phyloP scores from a whole-genome alignment of 225 moss, liverwort and hornwort genomes.

The Marchantia paleacea region DNA sequence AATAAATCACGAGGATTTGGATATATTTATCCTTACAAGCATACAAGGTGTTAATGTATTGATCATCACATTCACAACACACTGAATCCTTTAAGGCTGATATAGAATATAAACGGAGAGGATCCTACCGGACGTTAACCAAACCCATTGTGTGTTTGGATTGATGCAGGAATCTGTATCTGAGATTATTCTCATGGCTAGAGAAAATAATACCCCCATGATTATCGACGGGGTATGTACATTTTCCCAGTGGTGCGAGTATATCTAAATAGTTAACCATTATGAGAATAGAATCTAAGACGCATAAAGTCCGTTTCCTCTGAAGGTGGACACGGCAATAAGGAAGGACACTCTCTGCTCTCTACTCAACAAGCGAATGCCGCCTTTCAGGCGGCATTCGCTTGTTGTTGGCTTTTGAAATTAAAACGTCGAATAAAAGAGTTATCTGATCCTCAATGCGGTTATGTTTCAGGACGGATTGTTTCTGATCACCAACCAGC shows the following conservation, averaged over 20 bases:
- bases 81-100: no score
- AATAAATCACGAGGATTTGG: no score
- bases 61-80: no score
- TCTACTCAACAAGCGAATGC: not conserved
- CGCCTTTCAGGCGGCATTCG: no score
- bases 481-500: constrained; percentile 73
- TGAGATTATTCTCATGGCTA: constrained; percentile 66
- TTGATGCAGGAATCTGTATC: constrained; percentile 70
- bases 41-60: no score
- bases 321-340: no score
- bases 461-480: constrained; percentile 71
- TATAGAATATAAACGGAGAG: no score
- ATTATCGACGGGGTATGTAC: constrained; percentile 83
- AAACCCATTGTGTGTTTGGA: not conserved
- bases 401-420: not conserved
- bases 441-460: not conserved
- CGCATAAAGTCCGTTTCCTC: no score
- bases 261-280: no score
- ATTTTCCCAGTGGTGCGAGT: not conserved
- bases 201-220: constrained; percentile 72
- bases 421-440: not conserved
- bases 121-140: not conserved
- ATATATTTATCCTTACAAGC: no score
- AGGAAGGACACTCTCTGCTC: no score
- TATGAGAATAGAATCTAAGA: no score